Conservation (phyloP, 306 rosid species). For the Astragalus membranaceus region DNA sequence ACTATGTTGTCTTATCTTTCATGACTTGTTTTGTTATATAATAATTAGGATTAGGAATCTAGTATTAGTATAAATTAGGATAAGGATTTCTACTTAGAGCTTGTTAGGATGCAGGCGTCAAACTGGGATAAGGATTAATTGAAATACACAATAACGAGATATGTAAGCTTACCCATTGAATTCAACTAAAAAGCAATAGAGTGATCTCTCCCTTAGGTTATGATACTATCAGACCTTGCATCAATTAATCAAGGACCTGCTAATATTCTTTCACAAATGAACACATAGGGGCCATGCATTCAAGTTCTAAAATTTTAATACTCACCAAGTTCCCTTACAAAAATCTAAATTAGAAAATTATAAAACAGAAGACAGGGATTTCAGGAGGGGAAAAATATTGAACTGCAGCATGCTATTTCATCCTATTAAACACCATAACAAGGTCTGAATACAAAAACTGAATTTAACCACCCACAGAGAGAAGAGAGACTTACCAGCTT, state of each 20-base stretch:
- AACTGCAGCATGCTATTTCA: background rate
- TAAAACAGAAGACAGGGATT: background rate
- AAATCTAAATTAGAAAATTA: background rate
- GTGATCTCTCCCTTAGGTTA: background rate
- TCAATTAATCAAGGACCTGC: background rate
- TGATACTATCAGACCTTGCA: background rate
- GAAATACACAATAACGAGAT: background rate
- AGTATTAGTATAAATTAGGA: background rate
- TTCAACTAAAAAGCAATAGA: background rate
- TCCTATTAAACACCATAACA: background rate
- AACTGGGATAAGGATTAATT: too few relatives aligned
- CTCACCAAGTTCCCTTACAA: background rate
- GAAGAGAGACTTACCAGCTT: slow-evolving; percentile 61
- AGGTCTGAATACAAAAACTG: background rate
- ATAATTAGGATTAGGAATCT: background rate
- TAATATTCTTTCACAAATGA: background rate
- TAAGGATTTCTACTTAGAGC: too few relatives aligned
- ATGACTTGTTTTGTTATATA: background rate
- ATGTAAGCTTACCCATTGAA: background rate
- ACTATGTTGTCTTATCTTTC: background rate
- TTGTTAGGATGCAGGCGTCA: too few relatives aligned
- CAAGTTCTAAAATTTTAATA: slow-evolving; percentile 2
- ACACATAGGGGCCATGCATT: background rate
- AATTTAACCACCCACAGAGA: background rate
- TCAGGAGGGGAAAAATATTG: background rate